These are phyloP conservation scores for Boletus rufocinnamomeus DNA, from an alignment of 768 basidiomycete species.

Conservation along the genomic window DNA sequence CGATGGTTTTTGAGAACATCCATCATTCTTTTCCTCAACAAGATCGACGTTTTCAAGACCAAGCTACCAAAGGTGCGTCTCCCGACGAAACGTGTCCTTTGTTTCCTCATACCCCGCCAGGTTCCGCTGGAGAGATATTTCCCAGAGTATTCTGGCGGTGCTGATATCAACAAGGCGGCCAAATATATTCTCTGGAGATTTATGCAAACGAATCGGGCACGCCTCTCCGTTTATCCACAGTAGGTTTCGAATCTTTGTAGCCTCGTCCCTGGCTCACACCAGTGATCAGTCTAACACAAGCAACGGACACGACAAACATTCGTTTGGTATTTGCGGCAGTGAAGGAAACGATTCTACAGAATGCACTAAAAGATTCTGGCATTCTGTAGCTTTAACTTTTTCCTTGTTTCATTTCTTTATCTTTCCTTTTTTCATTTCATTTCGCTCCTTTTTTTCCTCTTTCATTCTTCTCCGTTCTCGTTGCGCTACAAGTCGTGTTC, in stretches of 20 bases:
- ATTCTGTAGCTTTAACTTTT: conserved; percentile 52
- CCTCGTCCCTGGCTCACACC: neutral
- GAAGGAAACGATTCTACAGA: conserved; percentile 92
- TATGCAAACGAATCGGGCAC: conserved; percentile 85
- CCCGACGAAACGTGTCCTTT: fast-evolving
- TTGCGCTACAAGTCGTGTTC: conserved; percentile 16
- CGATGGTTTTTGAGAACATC: conserved; percentile 70
- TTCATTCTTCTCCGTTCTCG: neutral
- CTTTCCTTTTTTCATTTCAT: neutral
- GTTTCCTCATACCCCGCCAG: conserved; percentile 32
- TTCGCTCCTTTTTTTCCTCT: neutral
- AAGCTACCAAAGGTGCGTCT: conserved; percentile 57
- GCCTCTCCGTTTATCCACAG: conserved; percentile 91
- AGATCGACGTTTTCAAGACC: conserved; percentile 76
- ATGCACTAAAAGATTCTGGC: conserved; percentile 82
- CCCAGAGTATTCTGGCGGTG: conserved; percentile 85
- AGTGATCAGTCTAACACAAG: conserved; percentile 68
- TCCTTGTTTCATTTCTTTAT: neutral
- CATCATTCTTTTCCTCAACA: conserved; percentile 70
- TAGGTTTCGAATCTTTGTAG: conserved; percentile 38
- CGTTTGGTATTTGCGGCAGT: conserved; percentile 82
- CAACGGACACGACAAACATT: conserved; percentile 86
- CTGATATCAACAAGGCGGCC: conserved; percentile 91
- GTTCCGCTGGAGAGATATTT: conserved; percentile 79
- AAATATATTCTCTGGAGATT: conserved; percentile 96